phyloP scores from a whole-genome alignment of 1,284 basidiomycete species.

The Cryptococcus neoformans region DNA sequence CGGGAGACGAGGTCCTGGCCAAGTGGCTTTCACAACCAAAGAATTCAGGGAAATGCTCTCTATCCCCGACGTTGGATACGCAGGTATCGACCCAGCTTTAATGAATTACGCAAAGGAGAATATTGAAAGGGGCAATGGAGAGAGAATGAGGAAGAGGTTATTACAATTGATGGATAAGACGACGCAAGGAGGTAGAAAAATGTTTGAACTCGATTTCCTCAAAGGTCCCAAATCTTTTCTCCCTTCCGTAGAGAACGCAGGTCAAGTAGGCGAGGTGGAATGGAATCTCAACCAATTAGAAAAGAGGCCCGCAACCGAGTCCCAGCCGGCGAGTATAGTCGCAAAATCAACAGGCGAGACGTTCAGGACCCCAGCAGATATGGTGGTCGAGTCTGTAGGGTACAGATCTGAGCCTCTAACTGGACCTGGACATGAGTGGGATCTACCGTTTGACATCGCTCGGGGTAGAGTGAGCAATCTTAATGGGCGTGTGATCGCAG shows the following conservation, averaged over 20 bases:
- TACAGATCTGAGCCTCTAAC: conserved; percentile 68
- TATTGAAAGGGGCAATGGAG: conserved; percentile 13
- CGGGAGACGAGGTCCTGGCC: conserved; percentile 79
- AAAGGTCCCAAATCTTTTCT: conserved; percentile 62
- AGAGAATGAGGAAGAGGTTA: conserved; percentile 53
- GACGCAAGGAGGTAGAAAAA: conserved; percentile 49
- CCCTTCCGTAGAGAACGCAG: conserved; percentile 6
- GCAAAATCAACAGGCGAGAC: conserved; percentile 63
- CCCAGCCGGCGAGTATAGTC: conserved; percentile 33
- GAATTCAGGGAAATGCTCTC: conserved; percentile 88
- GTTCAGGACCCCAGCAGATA: conserved; percentile 61
- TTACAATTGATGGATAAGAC: conserved; percentile 50
- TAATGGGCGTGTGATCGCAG: conserved; percentile 45
- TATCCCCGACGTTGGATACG: conserved; percentile 60
- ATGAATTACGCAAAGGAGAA: conserved; percentile 45
- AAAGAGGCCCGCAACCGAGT: conserved; percentile 12
- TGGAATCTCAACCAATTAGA: conserved; percentile 34
- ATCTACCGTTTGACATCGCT: conserved; percentile 48
- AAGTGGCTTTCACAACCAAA: conserved; percentile 92
- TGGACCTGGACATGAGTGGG: conserved; percentile 16
- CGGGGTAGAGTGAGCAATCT: conserved; percentile 45
- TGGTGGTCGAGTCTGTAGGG: conserved; percentile 85
- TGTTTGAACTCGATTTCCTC: conserved; percentile 80
- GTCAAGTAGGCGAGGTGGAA: conserved; percentile 43
- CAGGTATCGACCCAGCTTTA: conserved; percentile 33